These are phyloP conservation scores for Gastrolobium bilobum DNA, from an alignment of 306 rosid genomes.

Conservation along the genomic window DNA sequence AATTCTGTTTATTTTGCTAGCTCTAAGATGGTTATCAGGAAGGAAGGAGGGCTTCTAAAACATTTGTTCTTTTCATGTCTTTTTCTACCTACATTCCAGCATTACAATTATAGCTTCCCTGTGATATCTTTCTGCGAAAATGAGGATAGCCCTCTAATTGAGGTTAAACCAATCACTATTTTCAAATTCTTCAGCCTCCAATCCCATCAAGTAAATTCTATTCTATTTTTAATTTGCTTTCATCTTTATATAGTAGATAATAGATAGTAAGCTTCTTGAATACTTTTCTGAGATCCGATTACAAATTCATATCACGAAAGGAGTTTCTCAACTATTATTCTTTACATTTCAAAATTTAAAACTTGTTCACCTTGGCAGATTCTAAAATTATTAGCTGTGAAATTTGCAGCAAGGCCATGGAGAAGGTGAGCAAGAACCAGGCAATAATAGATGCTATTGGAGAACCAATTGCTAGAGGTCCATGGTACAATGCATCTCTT, in stretches of 20 bases:
- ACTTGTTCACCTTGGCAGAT: slow-evolving; percentile 30
- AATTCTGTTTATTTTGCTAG: slow-evolving; percentile 7
- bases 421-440: slow-evolving; percentile 70
- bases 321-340: slow-evolving; percentile 35
- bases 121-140: slow-evolving; percentile 11
- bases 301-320: background rate
- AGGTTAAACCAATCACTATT: slow-evolving; percentile 16
- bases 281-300: slow-evolving; percentile 23
- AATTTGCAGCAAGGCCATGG: slow-evolving; percentile 90
- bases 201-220: slow-evolving; percentile 11
- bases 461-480: slow-evolving; percentile 86
- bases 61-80: slow-evolving; percentile 15
- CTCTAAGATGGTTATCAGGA: slow-evolving; percentile 2
- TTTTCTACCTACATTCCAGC: slow-evolving; percentile 11
- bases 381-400: slow-evolving; percentile 39
- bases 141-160: slow-evolving; percentile 26
- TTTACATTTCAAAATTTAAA: slow-evolving; percentile 39
- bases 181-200: slow-evolving; percentile 22
- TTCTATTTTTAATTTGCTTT: slow-evolving; percentile 7
- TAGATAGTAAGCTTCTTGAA: slow-evolving; percentile 16
- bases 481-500: slow-evolving; percentile 97
- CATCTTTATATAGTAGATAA: background rate
- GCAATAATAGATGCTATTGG: slow-evolving; percentile 83
- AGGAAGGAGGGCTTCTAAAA: background rate
- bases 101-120: slow-evolving; percentile 18